These are phyloP conservation scores for Starmerella geochares DNA, from an alignment of 805 yeast species.

Conservation along the genomic window DNA sequence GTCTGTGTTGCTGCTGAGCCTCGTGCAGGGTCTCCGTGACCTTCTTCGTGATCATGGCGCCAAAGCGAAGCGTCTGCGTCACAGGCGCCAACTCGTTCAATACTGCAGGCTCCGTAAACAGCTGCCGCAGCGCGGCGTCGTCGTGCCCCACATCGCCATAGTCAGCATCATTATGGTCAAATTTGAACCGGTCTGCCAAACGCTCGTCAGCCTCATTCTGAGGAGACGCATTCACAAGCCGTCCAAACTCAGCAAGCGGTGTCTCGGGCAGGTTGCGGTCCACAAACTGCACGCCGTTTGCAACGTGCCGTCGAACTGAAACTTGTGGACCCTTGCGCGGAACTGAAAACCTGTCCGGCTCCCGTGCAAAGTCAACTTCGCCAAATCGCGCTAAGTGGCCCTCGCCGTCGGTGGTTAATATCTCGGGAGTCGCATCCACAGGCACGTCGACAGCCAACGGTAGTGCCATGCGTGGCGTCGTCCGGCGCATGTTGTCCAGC, in stretches of 20 bases:
- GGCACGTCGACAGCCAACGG: constrained; percentile 5
- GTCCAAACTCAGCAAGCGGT: constrained; percentile 6
- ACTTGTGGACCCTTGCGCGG: constrained; percentile 11
- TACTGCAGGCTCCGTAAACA: constrained; percentile 64
- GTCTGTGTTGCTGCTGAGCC: constrained; percentile 64
- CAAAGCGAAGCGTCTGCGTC: constrained; percentile 83
- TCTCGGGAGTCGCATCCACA: constrained; percentile 7
- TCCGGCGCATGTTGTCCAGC: not conserved
- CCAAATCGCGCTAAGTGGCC: constrained; percentile 1
- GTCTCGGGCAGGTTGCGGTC: constrained; percentile 9
- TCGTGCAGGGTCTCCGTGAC: constrained; percentile 72
- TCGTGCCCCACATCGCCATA: not conserved
- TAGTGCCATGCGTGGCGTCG: constrained; percentile 2
- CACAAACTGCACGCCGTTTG: constrained; percentile 7
- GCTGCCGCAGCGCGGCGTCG: not conserved
- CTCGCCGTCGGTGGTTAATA: not conserved
- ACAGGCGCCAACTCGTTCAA: constrained; percentile 74
- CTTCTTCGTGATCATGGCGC: constrained; percentile 79
- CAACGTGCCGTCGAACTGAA: constrained; percentile 6
- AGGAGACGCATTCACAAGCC: constrained; percentile 26
- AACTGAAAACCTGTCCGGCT: constrained; percentile 13
- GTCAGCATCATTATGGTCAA: constrained; percentile 35
- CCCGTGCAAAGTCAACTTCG: constrained; percentile 16
- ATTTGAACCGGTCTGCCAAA: constrained; percentile 54
- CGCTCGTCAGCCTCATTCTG: constrained; percentile 29